Evolutionary conservation across 768 basidiomycete species (phyloP), one percentile per base, ranked within the genome.

Genomic region (Lactarius hengduanensis): DNA sequence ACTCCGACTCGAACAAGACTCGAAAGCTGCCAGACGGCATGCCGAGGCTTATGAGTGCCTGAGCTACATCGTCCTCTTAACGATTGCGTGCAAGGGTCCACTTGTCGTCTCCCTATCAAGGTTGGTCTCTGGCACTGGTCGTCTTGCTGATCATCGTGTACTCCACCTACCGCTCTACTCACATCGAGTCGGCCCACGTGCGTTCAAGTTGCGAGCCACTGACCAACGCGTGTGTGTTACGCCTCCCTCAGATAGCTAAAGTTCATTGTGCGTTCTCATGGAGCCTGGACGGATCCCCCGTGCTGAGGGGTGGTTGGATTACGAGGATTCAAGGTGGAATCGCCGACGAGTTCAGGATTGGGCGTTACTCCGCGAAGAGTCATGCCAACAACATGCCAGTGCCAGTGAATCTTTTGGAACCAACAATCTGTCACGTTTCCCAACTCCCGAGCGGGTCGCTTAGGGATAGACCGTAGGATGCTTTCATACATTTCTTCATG

Each of bases 401-500:
- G n/a, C n/a, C n/a, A n/a, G n/a, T n/a, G 62, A 59, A 43, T 38
- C 36, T 38, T 70, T 71, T 82, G 0, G 74, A 69, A 0, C 16
- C 16, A 18, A 8, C 6, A 41, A 38, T 38, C 36, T 38, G 36
- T 13, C 11, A 13, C 36, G 13, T 38, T 38, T 38, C 13, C 36
- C 36, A 13, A 43, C 16, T 20, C 20, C 43, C 43, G 43, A n/a
- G 43, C 34, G 34, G 34, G 34, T n/a, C 20, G 7, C 43, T 45
- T 9, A 9, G 20, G 43, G 43, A 43, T n/a, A 20, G 43, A 45
- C n/a, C n/a, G 18, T 22, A 47, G 45, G 74, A 80, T 20, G 59
- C 32, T 0, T 90, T 89, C 47, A 72, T 74, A 1, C 74, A 71
- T 0, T 82, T 83, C 28, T 70, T 90, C 0, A 71, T 75, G 4